Conservation (phyloP, 148 eudicot species). For the Vaccinium darrowii region DNA sequence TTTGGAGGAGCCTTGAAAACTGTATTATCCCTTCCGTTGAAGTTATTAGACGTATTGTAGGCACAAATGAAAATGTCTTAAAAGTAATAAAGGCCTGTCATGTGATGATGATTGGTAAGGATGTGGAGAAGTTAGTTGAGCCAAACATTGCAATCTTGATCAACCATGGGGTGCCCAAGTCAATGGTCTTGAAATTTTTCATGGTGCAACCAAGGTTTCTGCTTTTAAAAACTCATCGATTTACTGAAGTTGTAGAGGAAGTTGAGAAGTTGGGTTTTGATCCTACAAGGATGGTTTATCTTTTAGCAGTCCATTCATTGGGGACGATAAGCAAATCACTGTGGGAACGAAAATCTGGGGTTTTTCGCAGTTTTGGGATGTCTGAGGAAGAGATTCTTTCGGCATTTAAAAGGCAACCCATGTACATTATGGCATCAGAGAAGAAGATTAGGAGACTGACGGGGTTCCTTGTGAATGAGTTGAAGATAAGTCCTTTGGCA, state of each 20-base stretch:
- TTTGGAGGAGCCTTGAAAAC: conserved; percentile 21
- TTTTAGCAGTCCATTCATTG: conserved; percentile 11
- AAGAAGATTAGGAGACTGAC: conserved; percentile 18
- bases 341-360: conserved; percentile 14
- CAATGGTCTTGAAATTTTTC: not conserved
- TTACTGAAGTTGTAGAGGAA: conserved; percentile 4
- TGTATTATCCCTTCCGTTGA: conserved; percentile 12
- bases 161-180: conserved; percentile 22
- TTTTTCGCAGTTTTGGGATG: conserved; percentile 22
- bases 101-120: not conserved
- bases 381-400: conserved; percentile 19
- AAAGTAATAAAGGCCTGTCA: not conserved
- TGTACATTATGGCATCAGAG: conserved; percentile 13
- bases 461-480: conserved; percentile 21
- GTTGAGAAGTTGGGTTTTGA: conserved; percentile 19
- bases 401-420: conserved; percentile 18
- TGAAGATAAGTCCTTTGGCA: conserved; percentile 17
- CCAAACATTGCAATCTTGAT: conserved; percentile 16
- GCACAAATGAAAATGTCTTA: conserved; percentile 13
- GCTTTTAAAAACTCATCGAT: not conserved
- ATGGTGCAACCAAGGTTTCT: not conserved
- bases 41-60: not conserved
- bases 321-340: conserved; percentile 5
- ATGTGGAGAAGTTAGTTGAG: not conserved
- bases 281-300: not conserved